A percentile compares a stretch with the other conserved stretches of the same genome.
Evolutionary conservation across 305 asterid species (phyloP).

Genomic region (Euphrasia arctica): DNA sequence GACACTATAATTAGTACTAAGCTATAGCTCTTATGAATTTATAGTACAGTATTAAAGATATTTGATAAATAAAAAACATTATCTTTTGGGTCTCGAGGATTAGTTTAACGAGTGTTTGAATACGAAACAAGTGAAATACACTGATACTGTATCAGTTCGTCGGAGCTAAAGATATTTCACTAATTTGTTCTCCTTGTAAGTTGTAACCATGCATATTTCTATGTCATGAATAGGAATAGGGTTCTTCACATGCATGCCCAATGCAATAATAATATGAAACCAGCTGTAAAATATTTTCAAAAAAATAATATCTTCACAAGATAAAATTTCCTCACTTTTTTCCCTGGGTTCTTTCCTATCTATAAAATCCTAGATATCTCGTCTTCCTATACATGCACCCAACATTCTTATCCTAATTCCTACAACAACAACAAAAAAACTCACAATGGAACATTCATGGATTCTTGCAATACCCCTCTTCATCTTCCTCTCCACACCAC

Average conservation of each 20-base stretch:
- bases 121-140: too few relatives aligned
- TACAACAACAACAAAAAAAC: conserved; percentile 10
- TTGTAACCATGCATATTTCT: conserved; percentile 27
- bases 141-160: too few relatives aligned
- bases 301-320: conserved; percentile 18
- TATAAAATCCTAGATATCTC: conserved; percentile 31
- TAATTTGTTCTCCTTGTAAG: background rate
- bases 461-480: conserved; percentile 34
- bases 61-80: too few relatives aligned
- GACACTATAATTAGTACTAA: too few relatives aligned
- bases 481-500: conserved; percentile 40
- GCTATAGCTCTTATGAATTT: too few relatives aligned
- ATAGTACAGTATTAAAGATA: too few relatives aligned
- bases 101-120: too few relatives aligned
- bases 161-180: too few relatives aligned
- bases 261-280: background rate
- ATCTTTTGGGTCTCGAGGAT: too few relatives aligned
- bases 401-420: conserved; percentile 27
- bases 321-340: background rate
- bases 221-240: conserved; percentile 26
- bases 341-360: conserved; percentile 5
- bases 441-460: conserved; percentile 36
- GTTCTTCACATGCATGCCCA: conserved; percentile 25
- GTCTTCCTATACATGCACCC: conserved; percentile 24
- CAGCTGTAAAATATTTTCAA: conserved; percentile 4